Conservation (phyloP, 2,329 filamentous ascomycete genomes). For the Blastomyces percursus region DNA sequence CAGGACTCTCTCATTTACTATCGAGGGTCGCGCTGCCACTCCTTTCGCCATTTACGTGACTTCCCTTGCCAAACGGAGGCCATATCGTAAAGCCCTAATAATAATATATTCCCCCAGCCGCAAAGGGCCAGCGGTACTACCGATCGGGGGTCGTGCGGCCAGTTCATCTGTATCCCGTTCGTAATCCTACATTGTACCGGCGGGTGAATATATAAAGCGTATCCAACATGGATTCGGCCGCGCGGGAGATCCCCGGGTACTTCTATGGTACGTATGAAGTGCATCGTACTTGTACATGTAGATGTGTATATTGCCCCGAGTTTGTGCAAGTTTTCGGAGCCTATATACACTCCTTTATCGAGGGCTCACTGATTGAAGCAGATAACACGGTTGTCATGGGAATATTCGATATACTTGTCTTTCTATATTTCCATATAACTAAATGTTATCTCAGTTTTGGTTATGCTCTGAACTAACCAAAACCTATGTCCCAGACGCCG, state of each 20-base stretch:
- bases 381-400: neutral
- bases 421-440: neutral
- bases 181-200: no score
- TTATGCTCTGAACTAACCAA: neutral
- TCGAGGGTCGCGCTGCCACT: neutral
- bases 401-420: neutral
- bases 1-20: neutral
- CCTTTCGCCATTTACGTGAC: neutral
- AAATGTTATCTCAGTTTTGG: neutral
- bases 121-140: neutral
- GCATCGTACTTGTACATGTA: neutral
- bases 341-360: neutral
- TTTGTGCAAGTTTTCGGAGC: neutral
- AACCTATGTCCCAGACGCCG: constrained; percentile 23
- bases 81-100: neutral
- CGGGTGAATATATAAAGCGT: neutral
- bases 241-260: constrained; percentile 40
- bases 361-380: neutral
- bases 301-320: neutral
- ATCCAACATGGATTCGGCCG: neutral
- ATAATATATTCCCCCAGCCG: neutral
- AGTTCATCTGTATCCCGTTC: neutral
- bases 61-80: neutral
- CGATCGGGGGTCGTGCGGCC: neutral
- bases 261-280: constrained; percentile 39